Base-by-base conservation (phyloP, 1,139 yeast species). In the Debaryomyces coudertii region DNA sequence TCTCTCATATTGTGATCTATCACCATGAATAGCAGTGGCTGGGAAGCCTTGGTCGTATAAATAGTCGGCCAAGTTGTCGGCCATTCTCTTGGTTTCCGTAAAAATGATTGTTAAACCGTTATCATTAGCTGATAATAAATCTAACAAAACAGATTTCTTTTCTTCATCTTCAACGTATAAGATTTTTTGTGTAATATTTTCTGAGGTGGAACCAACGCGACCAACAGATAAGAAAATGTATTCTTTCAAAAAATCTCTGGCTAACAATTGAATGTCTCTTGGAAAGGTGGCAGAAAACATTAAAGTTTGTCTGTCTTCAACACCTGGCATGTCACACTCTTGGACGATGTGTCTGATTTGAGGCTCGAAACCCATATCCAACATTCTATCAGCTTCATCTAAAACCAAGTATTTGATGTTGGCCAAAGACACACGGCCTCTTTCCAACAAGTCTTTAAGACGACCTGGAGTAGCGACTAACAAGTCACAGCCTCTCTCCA, bases 321-420 rank as follows among this genome's bases (percentile, higher is more conserved):
- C 96, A 56, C 80, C 85, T 53, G 99, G 97, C 98, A 92, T 92
- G 69, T 90, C 97, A 77, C 95, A 92, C 58, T 88, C 96, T 73
- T 93, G 96, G 52, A 93, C 99, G 66, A 93, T 92, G 68, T 92
- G 89, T 82, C 99, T 89, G 66, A 93, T 93, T 80, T 93, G 99
- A 55, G 98, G 98, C 79, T 93, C 99, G 76, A 93, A 93, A 80
- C 99, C 99, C 99, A 93, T 93, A 85, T 93, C 99, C 76, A 93
- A 84, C 99, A 93, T 93, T 80, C 99, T 89, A 76, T 93, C 99
- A 65, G 99, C 99, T 80, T 93, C 99, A 74, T 93, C 99, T 56
- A 93, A 80, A 43, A 93, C 98, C 68, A 93, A 81, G 73, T 90
- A 93, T 71, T 88, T 90, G 73, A 93, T 90, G 75, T 89, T 90